Evolutionary conservation across 495 filamentous ascomycete species (phyloP), one percentile per base, ranked within the genome.

Genomic region (Xylaria nigripes): DNA sequence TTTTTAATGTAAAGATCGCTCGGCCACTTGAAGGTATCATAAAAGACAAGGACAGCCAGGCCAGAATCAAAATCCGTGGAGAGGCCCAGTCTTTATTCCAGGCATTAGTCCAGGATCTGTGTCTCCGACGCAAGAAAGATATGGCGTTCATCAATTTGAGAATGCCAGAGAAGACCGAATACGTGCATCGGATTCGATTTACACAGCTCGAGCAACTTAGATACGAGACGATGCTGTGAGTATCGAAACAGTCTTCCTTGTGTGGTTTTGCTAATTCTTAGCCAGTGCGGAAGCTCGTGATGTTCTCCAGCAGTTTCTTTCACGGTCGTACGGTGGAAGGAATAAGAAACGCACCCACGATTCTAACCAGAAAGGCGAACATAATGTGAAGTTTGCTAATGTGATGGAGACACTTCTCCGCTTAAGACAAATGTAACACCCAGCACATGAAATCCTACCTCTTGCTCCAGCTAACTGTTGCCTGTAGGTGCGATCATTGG

Each of bases 121-220:
- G 88, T 60, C 75, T 96, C 21, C 80, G 91, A 34, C 81, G 91
- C 23, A 83, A 84, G 58, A 96, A 96, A 68, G 84, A 90, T 50
- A 95, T 96, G 90, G 77, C 77, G 9, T 95, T 95, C 56, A 76
- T 96, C 42, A 88, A 96, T 58, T 70, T 96, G 12, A 83, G 83
- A 46, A 77, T 96, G 1, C 90, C 91, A 0, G 70, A 82, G 9
- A 79, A 93, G 54, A 85, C 83, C 0, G 90, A 91, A 61, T 90
- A 86, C 50, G 74, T 93, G n/a, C 82, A 92, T 61, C 79, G 79
- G 7, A 81, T 96, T 58, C 77, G 83, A 23, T 91, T 95, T 64
- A 78, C 83, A 36, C 65, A 78, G 0, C 84, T 92, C 45, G 91
- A 96, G 65, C 71, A 78, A 55, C 80, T 84, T 60, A 91, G 86